phyloP scores from a whole-genome alignment of 2,329 filamentous ascomycete species.

The Phaeoacremonium minimum region DNA sequence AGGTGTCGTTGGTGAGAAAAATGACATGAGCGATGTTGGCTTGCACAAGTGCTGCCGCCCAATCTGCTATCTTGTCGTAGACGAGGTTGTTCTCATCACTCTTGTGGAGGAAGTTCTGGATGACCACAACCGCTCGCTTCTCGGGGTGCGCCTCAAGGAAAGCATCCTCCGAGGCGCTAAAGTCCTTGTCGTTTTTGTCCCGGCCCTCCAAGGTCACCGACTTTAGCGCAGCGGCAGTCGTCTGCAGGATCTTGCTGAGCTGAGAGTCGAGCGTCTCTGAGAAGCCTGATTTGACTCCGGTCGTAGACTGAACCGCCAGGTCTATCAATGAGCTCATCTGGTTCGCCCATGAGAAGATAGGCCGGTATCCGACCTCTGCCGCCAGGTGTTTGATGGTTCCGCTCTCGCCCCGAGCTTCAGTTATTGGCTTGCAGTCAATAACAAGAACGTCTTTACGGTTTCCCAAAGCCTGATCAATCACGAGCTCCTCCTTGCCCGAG shows the following conservation, averaged over 20 bases:
- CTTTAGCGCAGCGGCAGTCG: conserved; percentile 74
- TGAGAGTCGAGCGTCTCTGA: conserved; percentile 90
- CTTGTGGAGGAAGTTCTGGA: conserved; percentile 89
- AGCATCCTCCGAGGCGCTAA: conserved; percentile 71
- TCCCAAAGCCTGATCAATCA: conserved; percentile 78
- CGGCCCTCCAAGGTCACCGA: conserved; percentile 68
- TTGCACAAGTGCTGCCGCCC: conserved; percentile 81
- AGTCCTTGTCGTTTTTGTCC: conserved; percentile 69
- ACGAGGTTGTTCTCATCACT: conserved; percentile 61
- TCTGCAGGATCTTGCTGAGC: conserved; percentile 83
- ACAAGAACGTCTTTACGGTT: conserved; percentile 73
- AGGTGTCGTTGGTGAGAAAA: conserved; percentile 85
- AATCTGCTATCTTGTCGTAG: conserved; percentile 80
- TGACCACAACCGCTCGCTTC: conserved; percentile 73
- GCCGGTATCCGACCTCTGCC: conserved; percentile 79
- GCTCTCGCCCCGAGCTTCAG: conserved; percentile 84
- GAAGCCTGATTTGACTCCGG: conserved; percentile 90
- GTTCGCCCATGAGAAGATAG: conserved; percentile 95
- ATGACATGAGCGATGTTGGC: conserved; percentile 91
- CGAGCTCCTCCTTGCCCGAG: conserved; percentile 84
- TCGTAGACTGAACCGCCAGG: conserved; percentile 87
- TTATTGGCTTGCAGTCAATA: conserved; percentile 89
- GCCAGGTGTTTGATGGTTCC: conserved; percentile 81
- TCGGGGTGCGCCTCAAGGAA: conserved; percentile 90
- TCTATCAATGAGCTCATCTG: conserved; percentile 90